Evolutionary conservation across 306 rosid genomes (phyloP).

Genomic region (Rosa persica): DNA sequence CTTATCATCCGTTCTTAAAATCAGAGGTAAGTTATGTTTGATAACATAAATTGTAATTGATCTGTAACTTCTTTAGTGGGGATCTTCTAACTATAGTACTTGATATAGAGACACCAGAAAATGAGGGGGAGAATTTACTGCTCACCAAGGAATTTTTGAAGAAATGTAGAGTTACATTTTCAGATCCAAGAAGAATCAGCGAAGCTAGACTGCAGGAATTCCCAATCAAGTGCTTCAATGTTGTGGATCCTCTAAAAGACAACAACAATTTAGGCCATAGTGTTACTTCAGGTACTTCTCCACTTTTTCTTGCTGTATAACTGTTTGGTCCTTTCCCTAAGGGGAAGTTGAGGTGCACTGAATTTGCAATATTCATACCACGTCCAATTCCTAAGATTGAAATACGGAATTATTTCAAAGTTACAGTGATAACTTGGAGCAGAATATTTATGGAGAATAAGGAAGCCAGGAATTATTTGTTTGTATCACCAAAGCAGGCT

Average conservation of each 20-base stretch:
- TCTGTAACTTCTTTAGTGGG: constrained; percentile 20
- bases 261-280: constrained; percentile 73
- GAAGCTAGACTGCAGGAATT: constrained; percentile 39
- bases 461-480: background rate
- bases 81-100: constrained; percentile 20
- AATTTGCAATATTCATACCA: background rate
- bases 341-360: constrained; percentile 9
- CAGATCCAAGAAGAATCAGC: constrained; percentile 27
- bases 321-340: constrained; percentile 4
- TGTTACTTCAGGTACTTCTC: constrained; percentile 46
- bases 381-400: background rate
- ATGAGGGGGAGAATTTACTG: constrained; percentile 34
- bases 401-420: constrained; percentile 11
- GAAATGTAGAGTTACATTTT: constrained; percentile 45
- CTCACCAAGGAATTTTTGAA: constrained; percentile 54
- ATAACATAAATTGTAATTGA: constrained; percentile 7
- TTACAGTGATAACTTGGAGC: background rate
- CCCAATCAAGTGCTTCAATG: constrained; percentile 50
- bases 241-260: constrained; percentile 65
- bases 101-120: constrained; percentile 42
- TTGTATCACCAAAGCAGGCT: background rate
- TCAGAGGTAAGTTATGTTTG: constrained; percentile 42
- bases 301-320: constrained; percentile 22
- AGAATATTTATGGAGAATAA: background rate
- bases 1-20: constrained; percentile 51